phyloP scores from a whole-genome alignment of 768 basidiomycete species.

The Nidularia pulvinata region DNA sequence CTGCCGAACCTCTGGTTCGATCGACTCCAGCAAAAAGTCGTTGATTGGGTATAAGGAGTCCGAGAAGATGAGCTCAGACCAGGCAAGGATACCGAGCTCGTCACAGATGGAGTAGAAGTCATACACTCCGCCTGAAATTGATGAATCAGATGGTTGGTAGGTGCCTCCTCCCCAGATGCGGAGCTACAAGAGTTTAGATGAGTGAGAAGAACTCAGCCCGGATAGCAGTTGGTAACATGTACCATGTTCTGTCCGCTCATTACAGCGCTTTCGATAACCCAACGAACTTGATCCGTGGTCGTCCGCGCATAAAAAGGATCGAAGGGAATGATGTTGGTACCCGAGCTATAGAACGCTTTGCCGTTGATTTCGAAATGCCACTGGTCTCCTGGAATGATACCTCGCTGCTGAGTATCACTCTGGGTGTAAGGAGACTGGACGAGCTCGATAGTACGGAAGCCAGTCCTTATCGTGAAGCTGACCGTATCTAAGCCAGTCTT shows the following conservation, averaged over 20 bases:
- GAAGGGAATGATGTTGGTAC: constrained; percentile 61
- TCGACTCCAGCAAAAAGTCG: constrained; percentile 44
- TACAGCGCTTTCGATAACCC: constrained; percentile 56
- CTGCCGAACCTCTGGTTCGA: constrained; percentile 56
- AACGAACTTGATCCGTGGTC: constrained; percentile 46
- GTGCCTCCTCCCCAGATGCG: constrained; percentile 62
- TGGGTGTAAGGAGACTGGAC: constrained; percentile 46
- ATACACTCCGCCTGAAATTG: constrained; percentile 43
- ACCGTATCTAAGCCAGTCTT: constrained; percentile 13
- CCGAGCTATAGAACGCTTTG: constrained; percentile 50
- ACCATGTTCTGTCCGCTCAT: constrained; percentile 63
- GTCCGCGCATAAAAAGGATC: constrained; percentile 58
- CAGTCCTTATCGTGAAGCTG: constrained; percentile 43
- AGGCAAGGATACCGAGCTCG: constrained; percentile 58
- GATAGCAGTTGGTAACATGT: constrained; percentile 7
- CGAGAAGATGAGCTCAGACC: constrained; percentile 65
- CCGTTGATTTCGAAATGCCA: constrained; percentile 65
- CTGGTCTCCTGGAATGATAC: constrained; percentile 59
- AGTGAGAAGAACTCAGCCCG: background rate
- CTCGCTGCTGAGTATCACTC: constrained; percentile 38
- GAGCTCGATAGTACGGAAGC: constrained; percentile 60
- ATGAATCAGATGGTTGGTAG: constrained; percentile 42
- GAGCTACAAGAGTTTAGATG: constrained; percentile 26
- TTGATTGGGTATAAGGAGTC: constrained; percentile 57
- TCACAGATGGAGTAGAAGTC: constrained; percentile 59